Percentiles rank a stretch among this genome's conserved stretches.
Evolutionary conservation across 2,329 filamentous ascomycete species (phyloP).

Genomic region (Botrytis porri): DNA sequence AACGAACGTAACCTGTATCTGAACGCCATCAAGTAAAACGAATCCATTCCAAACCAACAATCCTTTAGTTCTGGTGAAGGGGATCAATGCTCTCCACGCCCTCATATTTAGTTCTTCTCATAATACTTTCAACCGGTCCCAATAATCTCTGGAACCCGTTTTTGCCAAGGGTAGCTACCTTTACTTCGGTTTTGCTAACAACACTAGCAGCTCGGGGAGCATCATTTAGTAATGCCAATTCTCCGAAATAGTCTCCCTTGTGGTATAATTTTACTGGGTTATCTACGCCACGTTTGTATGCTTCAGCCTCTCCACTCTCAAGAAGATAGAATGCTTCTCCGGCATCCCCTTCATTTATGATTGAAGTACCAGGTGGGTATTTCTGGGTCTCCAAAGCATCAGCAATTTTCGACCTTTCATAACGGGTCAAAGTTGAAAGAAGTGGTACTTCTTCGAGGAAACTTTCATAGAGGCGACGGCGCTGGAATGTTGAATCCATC

Average conservation of each 20-base stretch:
- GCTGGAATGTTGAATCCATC: conserved; percentile 96
- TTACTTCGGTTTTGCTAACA: conserved; percentile 79
- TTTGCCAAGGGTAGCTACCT: conserved; percentile 88
- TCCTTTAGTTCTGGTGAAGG: conserved; percentile 45
- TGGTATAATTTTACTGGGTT: conserved; percentile 74
- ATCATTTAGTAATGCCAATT: conserved; percentile 89
- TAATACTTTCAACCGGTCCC: conserved; percentile 89
- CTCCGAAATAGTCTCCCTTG: conserved; percentile 96
- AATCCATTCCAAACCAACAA: conserved; percentile 25
- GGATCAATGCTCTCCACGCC: conserved; percentile 67
- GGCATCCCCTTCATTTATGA: conserved; percentile 88
- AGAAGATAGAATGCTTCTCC: conserved; percentile 90
- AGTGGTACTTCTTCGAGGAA: conserved; percentile 94
- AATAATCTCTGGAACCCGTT: conserved; percentile 91
- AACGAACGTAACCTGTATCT: conserved; percentile 35
- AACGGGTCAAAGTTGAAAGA: conserved; percentile 76
- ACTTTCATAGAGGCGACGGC: conserved; percentile 93
- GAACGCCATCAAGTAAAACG: conserved; percentile 32
- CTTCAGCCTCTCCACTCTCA: conserved; percentile 82
- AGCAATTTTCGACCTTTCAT: conserved; percentile 96
- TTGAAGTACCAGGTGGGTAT: conserved; percentile 72
- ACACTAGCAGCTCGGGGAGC: conserved; percentile 89
- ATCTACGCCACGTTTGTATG: conserved; percentile 72
- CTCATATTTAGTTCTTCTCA: conserved; percentile 70
- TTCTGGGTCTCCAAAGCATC: conserved; percentile 92